Percentiles rank a stretch among this genome's conserved stretches.
Conservation (phyloP, 176 grass and related monocot species). For the Tillandsia fasciculata region DNA sequence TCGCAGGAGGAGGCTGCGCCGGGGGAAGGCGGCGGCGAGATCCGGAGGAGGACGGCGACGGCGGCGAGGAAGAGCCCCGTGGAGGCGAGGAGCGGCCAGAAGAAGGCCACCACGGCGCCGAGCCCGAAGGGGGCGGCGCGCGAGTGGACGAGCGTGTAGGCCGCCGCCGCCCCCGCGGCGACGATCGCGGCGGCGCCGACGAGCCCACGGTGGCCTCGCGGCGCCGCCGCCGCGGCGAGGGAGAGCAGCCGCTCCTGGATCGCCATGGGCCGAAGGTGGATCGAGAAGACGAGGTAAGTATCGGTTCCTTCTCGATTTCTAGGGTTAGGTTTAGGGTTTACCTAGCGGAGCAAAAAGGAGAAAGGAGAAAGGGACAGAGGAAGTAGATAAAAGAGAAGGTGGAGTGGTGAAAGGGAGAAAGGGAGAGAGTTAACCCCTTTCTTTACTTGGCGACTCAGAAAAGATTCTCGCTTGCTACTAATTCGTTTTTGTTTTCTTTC, state of each 20-base stretch:
- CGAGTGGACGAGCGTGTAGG: constrained; percentile 33
- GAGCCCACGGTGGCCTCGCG: constrained; percentile 20
- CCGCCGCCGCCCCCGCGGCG: constrained; percentile 34
- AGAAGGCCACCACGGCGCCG: constrained; percentile 49
- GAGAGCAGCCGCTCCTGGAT: constrained; percentile 35
- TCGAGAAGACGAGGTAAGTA: constrained; percentile 1
- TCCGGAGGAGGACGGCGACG: constrained; percentile 54
- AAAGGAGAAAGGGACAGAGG: neutral
- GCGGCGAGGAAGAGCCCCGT: constrained; percentile 54
- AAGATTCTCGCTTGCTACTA: neutral
- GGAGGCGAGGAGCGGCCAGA: constrained; percentile 70
- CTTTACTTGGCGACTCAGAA: neutral
- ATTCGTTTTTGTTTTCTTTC: neutral
- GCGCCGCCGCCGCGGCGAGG: constrained; percentile 33
- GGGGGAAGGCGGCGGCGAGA: constrained; percentile 44
- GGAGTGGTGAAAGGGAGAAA: neutral
- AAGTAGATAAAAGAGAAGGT: too few relatives aligned
- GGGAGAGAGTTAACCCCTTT: neutral
- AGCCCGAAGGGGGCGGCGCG: constrained; percentile 23
- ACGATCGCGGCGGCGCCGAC: constrained; percentile 35
- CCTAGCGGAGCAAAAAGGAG: neutral
- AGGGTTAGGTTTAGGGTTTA: constrained; percentile 2
- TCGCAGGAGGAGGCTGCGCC: constrained; percentile 41
- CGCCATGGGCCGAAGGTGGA: constrained; percentile 22
- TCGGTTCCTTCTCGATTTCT: neutral